Evolutionary conservation across 495 filamentous ascomycete species (phyloP).

Genomic region (Aspergillus biplanus): DNA sequence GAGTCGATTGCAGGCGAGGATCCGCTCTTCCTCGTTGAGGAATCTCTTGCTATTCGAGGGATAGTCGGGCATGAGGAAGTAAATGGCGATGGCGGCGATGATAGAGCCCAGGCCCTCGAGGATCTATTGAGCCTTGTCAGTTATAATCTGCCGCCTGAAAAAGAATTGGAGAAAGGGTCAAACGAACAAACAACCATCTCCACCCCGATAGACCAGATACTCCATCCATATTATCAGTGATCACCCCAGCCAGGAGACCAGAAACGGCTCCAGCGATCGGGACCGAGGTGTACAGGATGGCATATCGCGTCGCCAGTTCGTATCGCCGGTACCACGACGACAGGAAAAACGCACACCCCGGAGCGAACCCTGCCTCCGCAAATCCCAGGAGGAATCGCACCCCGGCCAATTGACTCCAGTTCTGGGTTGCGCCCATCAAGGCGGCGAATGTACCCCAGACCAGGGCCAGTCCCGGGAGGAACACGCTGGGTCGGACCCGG

Average conservation of each 20-base stretch:
- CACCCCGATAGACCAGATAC: neutral
- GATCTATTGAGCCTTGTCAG: neutral
- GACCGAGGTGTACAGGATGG: conserved; percentile 2
- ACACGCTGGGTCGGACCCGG: conserved; percentile 6
- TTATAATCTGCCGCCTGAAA: neutral
- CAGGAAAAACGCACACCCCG: neutral
- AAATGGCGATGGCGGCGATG: conserved; percentile 1
- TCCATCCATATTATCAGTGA: conserved; percentile 4
- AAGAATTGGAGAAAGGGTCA: neutral
- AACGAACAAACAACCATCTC: conserved; percentile 7
- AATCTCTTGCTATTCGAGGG: conserved; percentile 1
- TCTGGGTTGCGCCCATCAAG: conserved; percentile 2
- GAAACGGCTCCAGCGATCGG: conserved; percentile 1
- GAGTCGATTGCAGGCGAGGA: conserved; percentile 1
- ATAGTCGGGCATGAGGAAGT: conserved; percentile 10
- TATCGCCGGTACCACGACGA: conserved; percentile 5
- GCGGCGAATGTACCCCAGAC: conserved; percentile 5
- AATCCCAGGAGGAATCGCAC: conserved; percentile 2
- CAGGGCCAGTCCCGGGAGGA: conserved; percentile 1
- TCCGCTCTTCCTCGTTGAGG: neutral
- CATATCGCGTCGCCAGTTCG: conserved; percentile 4
- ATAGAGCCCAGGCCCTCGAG: neutral
- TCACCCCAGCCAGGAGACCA: neutral
- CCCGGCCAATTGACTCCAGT: neutral
- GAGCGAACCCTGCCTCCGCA: conserved; percentile 2